Base-by-base conservation (phyloP, 179 eudicot species). In the Heliamphora pulchella region DNA sequence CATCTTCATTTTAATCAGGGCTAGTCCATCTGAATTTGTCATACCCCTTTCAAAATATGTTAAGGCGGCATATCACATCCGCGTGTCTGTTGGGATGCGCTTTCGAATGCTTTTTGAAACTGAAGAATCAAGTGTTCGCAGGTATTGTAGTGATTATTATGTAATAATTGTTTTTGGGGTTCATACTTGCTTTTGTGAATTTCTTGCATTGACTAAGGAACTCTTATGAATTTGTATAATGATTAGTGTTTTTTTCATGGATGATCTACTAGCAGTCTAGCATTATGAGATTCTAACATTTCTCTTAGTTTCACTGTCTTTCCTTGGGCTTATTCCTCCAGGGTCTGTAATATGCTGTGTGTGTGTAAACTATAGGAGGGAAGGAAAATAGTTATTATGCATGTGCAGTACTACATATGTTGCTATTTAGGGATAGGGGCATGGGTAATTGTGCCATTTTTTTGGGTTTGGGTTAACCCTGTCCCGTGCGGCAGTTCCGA, bases 91-190 rank as follows among this genome's bases (percentile, higher is more conserved):
- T 76, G 99, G 99, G 80, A 94, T 94, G 99, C 97, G 99, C 73
- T 96, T 96, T 54, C 92, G 99, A 54, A 96, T 96, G 99, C 93
- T 94, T 81, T 96, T 96, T 87, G 99, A 96, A 86, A 96, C 99
- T 55, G 99, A 96, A 88, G 99, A 96, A 86, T 96, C 99, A 68
- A 94, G 97, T 84, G 99, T 96, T 31, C 93, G 99, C 63, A 91
- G 99, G 99, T 96, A 89, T 57, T 62, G 61, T 59, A 47, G 41
- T 5, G 44, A 67, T 81, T 22, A 58, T 58, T 18, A 20, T 55
- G 31, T 6, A 54, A 22, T 8, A 70, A 41, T 17, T 2, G 8
- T 71, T 71, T 71, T 72, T 46, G 39, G 9, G 59, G 64, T 74
- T 22, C 13, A 55, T 39, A 31, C 41, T 22, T 51, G 18, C 18